Base-by-base conservation (phyloP, 495 filamentous ascomycete genomes). In the Bryoglossum gracile region DNA sequence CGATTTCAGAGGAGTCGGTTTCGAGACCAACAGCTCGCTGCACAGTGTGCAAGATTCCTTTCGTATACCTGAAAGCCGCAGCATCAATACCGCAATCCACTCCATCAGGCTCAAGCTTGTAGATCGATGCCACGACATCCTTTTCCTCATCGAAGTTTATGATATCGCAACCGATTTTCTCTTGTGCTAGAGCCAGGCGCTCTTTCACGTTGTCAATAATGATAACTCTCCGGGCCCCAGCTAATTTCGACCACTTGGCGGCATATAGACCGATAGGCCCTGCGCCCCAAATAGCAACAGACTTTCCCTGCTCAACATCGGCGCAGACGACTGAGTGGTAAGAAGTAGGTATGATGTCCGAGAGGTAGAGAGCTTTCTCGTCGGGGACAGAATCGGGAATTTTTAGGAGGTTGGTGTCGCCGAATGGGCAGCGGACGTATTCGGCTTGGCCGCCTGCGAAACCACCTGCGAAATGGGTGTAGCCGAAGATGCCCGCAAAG, bases 391-490 rank as follows among this genome's bases (percentile, higher is more conserved):
- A 73, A 36, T 86, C 80, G 2, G 89, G 89, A 6, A 90, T 75
- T 42, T 78, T 77, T 6, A 95, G 74, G 16, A 92, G 69, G 54
- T 92, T 94, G 53, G 81, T 76, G 40, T 91, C 84, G 4, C 75
- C 89, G 19, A 80, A 75, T 0, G 89, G 87, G 8, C 92, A 87
- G 0, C 89, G 80, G 9, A 86, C 77, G 47, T 87, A 94, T 64
- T 95, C 89, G 5, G 87, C 84, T 59, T 94, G 88, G 0, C 88
- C 86, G 28, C 89, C 88, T 3, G 89, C 86, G 58, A 88, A 95
- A 6, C 89, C 89, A 3, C 88, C 87, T 0, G 84, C 86, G 59
- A 94, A 84, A 54, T 77, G 80, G n/a, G 70, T 73, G 65, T 84
- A 85, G 1, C 81, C 80, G 54, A 83, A 85, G 64, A 80, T 76